Conservation (phyloP, 768 basidiomycete genomes). For the Chiua virens region DNA sequence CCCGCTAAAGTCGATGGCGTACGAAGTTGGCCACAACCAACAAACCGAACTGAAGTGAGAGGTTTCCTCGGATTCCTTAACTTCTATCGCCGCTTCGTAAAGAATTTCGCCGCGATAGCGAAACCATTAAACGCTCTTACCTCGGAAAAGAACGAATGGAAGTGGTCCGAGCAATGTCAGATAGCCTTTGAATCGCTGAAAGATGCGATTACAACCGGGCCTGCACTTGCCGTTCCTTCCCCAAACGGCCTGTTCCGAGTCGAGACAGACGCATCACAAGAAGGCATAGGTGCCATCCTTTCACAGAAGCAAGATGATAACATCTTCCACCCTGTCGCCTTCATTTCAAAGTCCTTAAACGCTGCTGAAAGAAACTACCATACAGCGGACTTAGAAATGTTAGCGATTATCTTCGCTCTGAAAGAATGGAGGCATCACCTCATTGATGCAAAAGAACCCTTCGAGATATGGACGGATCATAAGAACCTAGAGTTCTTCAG, state of each 20-base stretch:
- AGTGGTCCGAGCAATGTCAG: not conserved
- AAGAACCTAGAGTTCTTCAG: constrained; percentile 46
- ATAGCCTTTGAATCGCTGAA: not conserved
- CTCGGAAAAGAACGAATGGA: not conserved
- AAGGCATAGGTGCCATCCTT: not conserved
- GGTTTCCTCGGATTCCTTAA: too few species aligned
- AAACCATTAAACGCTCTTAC: too few species aligned
- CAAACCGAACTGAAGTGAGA: too few species aligned
- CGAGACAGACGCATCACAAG: not conserved
- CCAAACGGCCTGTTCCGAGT: not conserved
- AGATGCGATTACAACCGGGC: not conserved
- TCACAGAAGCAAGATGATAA: not conserved
- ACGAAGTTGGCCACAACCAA: too few species aligned
- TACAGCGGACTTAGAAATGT: not conserved
- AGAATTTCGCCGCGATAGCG: too few species aligned
- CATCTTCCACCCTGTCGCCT: not conserved
- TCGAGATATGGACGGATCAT: constrained; percentile 35
- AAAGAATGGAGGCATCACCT: not conserved
- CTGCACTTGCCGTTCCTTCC: not conserved
- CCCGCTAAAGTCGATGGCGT: not conserved
- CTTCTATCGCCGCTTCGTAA: too few species aligned
- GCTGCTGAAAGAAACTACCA: not conserved
- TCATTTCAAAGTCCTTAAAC: not conserved
- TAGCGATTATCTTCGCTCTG: not conserved
- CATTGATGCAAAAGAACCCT: not conserved